Conservation (phyloP, 1,284 basidiomycete species). For the Wallemia hederae region DNA sequence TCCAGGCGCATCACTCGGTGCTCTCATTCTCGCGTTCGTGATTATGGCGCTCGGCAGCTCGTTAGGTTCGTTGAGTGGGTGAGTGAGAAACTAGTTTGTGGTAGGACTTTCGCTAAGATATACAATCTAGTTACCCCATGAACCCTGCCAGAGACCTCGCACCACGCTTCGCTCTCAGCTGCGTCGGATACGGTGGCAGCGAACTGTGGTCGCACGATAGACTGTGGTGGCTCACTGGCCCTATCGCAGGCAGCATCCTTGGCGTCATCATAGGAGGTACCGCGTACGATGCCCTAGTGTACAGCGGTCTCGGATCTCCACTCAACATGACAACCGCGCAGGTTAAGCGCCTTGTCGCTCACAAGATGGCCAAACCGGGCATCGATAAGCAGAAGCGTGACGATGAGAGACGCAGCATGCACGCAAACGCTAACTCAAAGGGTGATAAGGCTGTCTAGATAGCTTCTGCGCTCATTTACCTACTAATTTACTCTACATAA, state of each 20-base stretch:
- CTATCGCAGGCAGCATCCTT: background rate
- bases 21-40: background rate
- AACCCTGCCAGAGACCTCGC: background rate
- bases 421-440: background rate
- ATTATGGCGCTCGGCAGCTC: background rate
- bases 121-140: too few relatives aligned
- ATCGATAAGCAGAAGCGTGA: background rate
- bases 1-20: background rate
- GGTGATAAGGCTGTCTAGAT: background rate
- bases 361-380: background rate
- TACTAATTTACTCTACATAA: too few relatives aligned
- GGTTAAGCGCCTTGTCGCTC: background rate
- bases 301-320: background rate
- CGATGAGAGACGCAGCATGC: background rate
- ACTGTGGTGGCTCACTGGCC: background rate
- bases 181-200: background rate
- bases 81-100: too few relatives aligned
- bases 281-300: background rate
- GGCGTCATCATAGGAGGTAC: background rate
- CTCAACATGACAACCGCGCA: background rate
- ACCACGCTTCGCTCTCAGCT: background rate
- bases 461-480: too few relatives aligned
- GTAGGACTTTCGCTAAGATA: too few relatives aligned
- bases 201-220: background rate
- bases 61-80: background rate